Conservation (phyloP, 768 basidiomycete species). For the Cubamyces sp. region DNA sequence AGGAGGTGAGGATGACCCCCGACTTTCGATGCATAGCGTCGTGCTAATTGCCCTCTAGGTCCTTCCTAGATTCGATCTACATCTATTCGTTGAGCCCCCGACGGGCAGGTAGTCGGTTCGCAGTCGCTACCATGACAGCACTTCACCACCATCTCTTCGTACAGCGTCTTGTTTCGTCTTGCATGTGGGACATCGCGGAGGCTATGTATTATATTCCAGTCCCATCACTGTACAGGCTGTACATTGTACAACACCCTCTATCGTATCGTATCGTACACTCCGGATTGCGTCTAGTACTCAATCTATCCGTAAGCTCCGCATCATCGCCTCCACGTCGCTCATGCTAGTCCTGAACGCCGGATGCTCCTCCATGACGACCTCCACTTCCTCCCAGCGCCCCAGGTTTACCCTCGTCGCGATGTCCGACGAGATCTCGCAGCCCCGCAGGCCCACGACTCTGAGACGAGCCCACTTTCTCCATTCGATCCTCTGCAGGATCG, state of each 20-base stretch:
- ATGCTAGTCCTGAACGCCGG: slow-evolving; percentile 9
- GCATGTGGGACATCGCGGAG: slow-evolving; percentile 2
- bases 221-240: slow-evolving; percentile 1
- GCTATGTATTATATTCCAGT: slow-evolving; percentile 3
- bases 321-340: slow-evolving; percentile 17
- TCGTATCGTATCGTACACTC: too few relatives aligned
- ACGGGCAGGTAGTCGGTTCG: neutral
- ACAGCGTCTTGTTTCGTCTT: slow-evolving; percentile 7
- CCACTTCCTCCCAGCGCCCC: slow-evolving; percentile 69
- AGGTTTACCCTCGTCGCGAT: slow-evolving; percentile 54
- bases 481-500: slow-evolving; percentile 52
- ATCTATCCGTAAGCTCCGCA: slow-evolving; percentile 18
- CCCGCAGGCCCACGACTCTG: slow-evolving; percentile 58
- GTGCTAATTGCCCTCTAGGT: slow-evolving; percentile 32
- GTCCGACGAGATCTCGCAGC: slow-evolving; percentile 50
- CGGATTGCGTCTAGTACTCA: neutral
- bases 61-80: slow-evolving; percentile 58
- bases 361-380: slow-evolving; percentile 40
- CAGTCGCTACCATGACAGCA: neutral
- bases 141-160: neutral
- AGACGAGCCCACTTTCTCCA: slow-evolving; percentile 63
- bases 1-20: slow-evolving; percentile 38
- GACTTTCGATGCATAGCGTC: neutral
- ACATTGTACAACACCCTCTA: neutral
- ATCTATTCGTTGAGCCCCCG: slow-evolving; percentile 20